These are phyloP conservation scores for Lenzites betulinus DNA, from an alignment of 768 basidiomycete genomes.

Conservation along the genomic window DNA sequence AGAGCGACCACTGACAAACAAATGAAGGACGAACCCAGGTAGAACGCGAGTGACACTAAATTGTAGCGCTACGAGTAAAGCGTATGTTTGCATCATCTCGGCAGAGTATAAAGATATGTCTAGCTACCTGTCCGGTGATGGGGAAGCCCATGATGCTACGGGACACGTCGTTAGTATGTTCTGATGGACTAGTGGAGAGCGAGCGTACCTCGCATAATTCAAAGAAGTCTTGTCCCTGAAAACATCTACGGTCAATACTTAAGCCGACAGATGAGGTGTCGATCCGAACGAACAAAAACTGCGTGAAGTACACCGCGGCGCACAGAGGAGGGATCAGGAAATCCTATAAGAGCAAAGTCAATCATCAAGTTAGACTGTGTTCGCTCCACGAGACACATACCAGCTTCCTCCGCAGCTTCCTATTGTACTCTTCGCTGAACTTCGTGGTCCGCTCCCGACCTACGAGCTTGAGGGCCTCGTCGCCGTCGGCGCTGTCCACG, in stretches of 20 bases:
- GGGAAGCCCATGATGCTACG: slow-evolving; percentile 66
- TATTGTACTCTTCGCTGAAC: slow-evolving; percentile 66
- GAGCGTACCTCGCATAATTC: slow-evolving; percentile 63
- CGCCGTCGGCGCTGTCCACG: slow-evolving; percentile 46
- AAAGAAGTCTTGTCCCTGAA: slow-evolving; percentile 66
- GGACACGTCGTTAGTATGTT: neutral
- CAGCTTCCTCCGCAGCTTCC: slow-evolving; percentile 56
- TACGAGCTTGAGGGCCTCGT: slow-evolving; percentile 63
- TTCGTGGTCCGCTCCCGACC: slow-evolving; percentile 49
- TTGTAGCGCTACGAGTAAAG: slow-evolving; percentile 52
- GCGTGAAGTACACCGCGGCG: slow-evolving; percentile 69
- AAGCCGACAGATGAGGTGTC: neutral
- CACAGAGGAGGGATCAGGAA: slow-evolving; percentile 54
- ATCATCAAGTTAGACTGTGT: neutral
- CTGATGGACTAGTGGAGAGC: neutral
- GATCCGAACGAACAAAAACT: slow-evolving; percentile 51
- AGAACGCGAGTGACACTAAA: slow-evolving; percentile 64
- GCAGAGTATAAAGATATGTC: too few relatives aligned
- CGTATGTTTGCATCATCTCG: neutral
- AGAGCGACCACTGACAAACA: neutral
- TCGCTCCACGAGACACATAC: slow-evolving; percentile 35
- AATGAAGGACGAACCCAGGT: slow-evolving; percentile 44
- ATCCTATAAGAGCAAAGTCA: slow-evolving; percentile 39
- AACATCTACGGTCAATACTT: neutral
- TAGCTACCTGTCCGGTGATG: slow-evolving; percentile 60